Evolutionary conservation across 768 basidiomycete genomes (phyloP), one percentile per base, ranked within the genome.

Genomic region (Pleurotus giganteus): DNA sequence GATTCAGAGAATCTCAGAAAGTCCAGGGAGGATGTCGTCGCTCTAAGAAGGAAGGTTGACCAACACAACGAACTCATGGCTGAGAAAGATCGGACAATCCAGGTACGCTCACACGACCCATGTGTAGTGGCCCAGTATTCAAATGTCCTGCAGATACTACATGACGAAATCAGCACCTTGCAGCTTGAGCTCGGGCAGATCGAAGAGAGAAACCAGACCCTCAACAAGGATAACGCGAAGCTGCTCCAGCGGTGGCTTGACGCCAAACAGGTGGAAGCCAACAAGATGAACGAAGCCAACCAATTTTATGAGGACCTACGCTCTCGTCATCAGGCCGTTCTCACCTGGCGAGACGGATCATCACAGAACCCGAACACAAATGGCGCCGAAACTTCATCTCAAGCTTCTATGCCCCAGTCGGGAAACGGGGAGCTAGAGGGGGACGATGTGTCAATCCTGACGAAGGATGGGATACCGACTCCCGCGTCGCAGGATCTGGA

Each of bases 201-300:
- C 23, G 88, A 91, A 54, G 86, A 93, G 57, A 86, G 91, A 31
- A 97, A 96, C 66, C 78, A 84, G 63, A 86, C 77, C n/a, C 80
- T 99, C 29, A 84, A 84, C 47, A 89, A 88, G 63, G 96, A 99
- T 69, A 99, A 99, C 63, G 94, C 94, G 23, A 89, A 92, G 63
- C 83, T 99, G 24, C 79, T 98, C 1, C 94, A 97, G 67, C 88
- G 96, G 15, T 99, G 97, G 96, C 79, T 98, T 7, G 97, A 98
- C 63, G 87, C 89, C 60, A 97, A 97, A 72, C 93, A 97, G 66
- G 74, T 79, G 11, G 94, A 95, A 64, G 96, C 89, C 7, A 93
- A 94, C 69, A 86, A 86, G 71, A 91, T 99, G 90, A 98, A 98
- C 71, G 90, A 91, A 63, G 92, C 89, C 12, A 92, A 93, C 66